Conservation (phyloP, 352 stramenopile genomes). For the Pythium phragmiticola region DNA sequence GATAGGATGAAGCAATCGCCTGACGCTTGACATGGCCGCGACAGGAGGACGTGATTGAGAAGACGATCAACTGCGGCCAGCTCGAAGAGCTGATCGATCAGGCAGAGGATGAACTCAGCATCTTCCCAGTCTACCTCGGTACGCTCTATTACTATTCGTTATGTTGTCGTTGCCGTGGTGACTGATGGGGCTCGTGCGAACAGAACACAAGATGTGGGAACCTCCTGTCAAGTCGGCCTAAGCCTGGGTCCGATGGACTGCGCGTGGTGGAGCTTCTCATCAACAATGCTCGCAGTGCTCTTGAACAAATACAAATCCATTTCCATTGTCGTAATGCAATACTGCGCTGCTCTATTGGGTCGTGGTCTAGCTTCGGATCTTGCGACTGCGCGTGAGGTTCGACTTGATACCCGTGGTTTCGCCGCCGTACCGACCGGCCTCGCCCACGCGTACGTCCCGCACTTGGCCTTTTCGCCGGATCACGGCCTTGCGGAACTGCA, state of each 20-base stretch:
- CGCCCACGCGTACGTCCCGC: conserved; percentile 87
- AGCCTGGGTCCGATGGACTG: neutral
- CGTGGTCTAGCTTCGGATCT: conserved; percentile 75
- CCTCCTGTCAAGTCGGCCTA: conserved; percentile 55
- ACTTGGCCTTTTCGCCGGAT: conserved; percentile 97
- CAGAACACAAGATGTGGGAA: conserved; percentile 88
- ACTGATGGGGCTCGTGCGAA: neutral
- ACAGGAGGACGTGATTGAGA: conserved; percentile 80
- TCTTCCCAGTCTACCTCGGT: conserved; percentile 87
- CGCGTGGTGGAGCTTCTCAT: neutral
- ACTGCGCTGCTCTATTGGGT: neutral
- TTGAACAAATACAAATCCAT: conserved; percentile 27
- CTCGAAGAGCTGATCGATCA: conserved; percentile 88
- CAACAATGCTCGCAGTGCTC: neutral
- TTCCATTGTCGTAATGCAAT: conserved; percentile 13
- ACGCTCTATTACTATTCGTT: conserved; percentile 17
- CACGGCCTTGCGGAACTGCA: conserved; percentile 97
- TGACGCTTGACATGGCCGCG: neutral
- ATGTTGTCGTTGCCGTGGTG: neutral
- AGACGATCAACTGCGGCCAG: conserved; percentile 85
- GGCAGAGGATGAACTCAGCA: conserved; percentile 80
- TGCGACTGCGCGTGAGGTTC: conserved; percentile 87
- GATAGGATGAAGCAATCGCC: neutral
- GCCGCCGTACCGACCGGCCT: conserved; percentile 85
- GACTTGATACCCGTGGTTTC: conserved; percentile 90